Base-by-base conservation (phyloP, 1,284 basidiomycete species). In the Tranzscheliella williamsii region DNA sequence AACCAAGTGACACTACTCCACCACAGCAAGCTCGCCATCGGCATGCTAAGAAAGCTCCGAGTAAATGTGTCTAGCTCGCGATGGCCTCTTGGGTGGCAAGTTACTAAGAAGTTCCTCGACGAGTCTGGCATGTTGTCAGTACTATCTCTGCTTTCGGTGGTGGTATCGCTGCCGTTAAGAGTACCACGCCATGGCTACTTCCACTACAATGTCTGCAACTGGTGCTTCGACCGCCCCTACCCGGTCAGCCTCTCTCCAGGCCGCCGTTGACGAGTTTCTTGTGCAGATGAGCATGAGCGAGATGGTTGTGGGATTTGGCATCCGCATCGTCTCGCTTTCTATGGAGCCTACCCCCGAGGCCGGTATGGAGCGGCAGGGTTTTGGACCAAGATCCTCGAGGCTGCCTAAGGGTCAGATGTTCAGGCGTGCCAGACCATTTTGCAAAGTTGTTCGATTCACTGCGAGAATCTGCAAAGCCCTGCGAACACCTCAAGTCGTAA, bases 361-460 rank as follows among this genome's bases (percentile, higher is more conserved):
- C 18, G 82, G 84, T 17, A 81, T 93, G 16, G 83, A 53, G 90
- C 91, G 0, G 81, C 96, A 40, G 80, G 83, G 5, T 81, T 95
- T n/a, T 82, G 98, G 51, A 86, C 88, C 71, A 82, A 85, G 64
- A 86, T 96, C 67, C 84, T 93, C 22, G 85, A 87, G 2, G 85
- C 88, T 1, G 85, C 84, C 40, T 91, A 91, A 13, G 91, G 95
- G 88, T 86, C 84, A n/a, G 91, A 94, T 72, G 91, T 97, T 13
- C 89, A 88, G 9, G 87, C 97, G 57, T 94, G 96, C 66, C 81
- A 97, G 34, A 85, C 64, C 22, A 33, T 63, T 44, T 54, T 67
- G 61, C 65, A 70, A 60, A 78, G 88, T 84, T 82, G 68, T 13
- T 45, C 76, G 32, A 64, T 72, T 17, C 56, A 67, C 39, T 61